Percentiles rank a stretch among this genome's conserved stretches.
Conservation (phyloP, 2,329 filamentous ascomycete genomes). For the Aspergillus versicolor region DNA sequence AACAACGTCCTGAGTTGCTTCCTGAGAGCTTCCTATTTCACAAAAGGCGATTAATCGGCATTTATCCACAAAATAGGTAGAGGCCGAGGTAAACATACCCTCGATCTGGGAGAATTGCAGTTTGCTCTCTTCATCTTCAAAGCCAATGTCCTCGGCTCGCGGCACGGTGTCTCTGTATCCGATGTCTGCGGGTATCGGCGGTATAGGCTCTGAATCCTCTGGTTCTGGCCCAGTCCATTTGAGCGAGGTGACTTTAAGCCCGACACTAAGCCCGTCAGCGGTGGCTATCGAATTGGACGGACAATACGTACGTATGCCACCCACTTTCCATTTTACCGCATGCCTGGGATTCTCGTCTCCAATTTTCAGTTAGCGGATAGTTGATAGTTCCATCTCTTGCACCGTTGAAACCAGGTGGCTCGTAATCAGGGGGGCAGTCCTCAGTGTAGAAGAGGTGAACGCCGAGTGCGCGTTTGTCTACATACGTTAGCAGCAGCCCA, state of each 20-base stretch:
- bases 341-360: constrained; percentile 35
- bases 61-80: not conserved
- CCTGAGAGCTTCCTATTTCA: constrained; percentile 13
- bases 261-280: constrained; percentile 28
- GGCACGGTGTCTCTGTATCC: constrained; percentile 27
- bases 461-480: constrained; percentile 42
- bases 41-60: not conserved
- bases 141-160: constrained; percentile 29
- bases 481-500: not conserved
- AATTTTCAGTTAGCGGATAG: constrained; percentile 39
- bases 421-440: constrained; percentile 38
- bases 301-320: constrained; percentile 39
- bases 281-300: not conserved
- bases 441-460: constrained; percentile 48
- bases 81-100: not conserved
- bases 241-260: constrained; percentile 34
- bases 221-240: constrained; percentile 29
- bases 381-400: constrained; percentile 28
- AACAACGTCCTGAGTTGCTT: constrained; percentile 29
- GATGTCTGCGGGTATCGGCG: constrained; percentile 30
- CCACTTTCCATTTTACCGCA: constrained; percentile 37
- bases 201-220: constrained; percentile 22
- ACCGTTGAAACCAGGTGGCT: constrained; percentile 42
- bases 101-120: not conserved
- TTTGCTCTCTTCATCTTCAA: constrained; percentile 13